phyloP scores from a whole-genome alignment of 2,329 filamentous ascomycete species.

The Apiospora hydei region DNA sequence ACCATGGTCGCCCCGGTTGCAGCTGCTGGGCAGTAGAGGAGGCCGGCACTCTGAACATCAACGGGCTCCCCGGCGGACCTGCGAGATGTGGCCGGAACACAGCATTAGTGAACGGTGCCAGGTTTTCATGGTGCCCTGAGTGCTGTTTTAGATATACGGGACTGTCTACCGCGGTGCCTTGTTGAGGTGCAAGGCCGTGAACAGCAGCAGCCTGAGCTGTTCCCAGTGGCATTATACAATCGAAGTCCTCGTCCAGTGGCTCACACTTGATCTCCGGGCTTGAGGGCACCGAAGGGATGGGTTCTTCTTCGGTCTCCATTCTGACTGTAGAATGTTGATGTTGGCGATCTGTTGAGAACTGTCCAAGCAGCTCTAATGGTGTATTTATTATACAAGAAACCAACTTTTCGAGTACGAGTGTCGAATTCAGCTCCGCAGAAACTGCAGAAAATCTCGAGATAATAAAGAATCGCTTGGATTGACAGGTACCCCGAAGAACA shows the following conservation, averaged over 20 bases:
- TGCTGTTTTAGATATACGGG: not conserved
- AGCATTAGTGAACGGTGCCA: not conserved
- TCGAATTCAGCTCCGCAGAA: too few species aligned
- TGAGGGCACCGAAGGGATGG: constrained; percentile 27
- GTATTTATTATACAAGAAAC: too few species aligned
- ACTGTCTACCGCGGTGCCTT: not conserved
- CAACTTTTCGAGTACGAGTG: not conserved
- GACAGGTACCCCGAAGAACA: not conserved
- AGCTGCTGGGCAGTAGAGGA: not conserved
- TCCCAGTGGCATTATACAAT: not conserved
- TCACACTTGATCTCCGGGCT: constrained; percentile 27
- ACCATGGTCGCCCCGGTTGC: not conserved
- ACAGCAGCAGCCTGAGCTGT: not conserved
- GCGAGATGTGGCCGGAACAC: not conserved
- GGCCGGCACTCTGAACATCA: not conserved
- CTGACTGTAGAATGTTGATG: not conserved
- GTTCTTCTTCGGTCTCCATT: not conserved
- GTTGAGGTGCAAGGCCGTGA: not conserved
- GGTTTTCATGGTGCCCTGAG: not conserved
- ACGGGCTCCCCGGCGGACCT: not conserved
- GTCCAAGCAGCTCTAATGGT: not conserved
- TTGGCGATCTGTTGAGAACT: not conserved
- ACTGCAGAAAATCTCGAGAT: not conserved
- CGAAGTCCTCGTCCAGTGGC: not conserved
- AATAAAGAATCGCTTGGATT: not conserved